Base-by-base conservation (phyloP, 2,329 filamentous ascomycete species). In the Acarospora socialis region DNA sequence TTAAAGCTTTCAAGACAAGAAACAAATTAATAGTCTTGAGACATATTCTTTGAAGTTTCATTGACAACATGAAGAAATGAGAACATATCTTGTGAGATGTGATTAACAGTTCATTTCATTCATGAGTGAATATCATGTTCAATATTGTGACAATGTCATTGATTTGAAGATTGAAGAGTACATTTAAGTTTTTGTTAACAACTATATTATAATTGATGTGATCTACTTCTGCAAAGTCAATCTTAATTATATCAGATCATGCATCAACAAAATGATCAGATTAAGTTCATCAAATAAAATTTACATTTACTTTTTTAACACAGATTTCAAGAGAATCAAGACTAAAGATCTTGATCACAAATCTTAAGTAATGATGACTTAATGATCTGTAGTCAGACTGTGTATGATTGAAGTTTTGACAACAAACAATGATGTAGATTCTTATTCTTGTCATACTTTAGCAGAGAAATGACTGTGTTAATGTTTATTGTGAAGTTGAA, bases 381-480 rank as follows among this genome's bases (percentile, higher is more conserved):
- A n/a, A 4, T 33, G 35, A 29, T 38, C 20, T 36, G 33, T 24
- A 36, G 25, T 22, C 33, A 26, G 22, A 36, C 27, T 8, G 33
- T 36, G 13, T 33, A 24, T 28, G 21, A 28, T n/a, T 38, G 19
- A 16, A 36, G 36, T 25, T 38, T 36, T 24, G 23, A 29, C 23
- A 38, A 38, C 28, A 38, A 36, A 36, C 21, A 13, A 16, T 31
- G 16, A 33, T 18, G 28, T 36, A 23, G 32, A 29, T 18, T 28
- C 27, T 34, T 27, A 13, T 21, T 16, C 16, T 29, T 21, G n/a
- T 15, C 28, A 18, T 18, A 3, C 16, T 37, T 21, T 23, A 17
- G 7, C 13, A 21, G 25, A 34, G 23, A n/a, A 22, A 33, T n/a
- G 15, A 20, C 29, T 20, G 18, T 37, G 16, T 17, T 26, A 34